These are phyloP conservation scores for Hypomyces rosellus DNA, from an alignment of 2,329 filamentous ascomycete genomes.

Conservation along the genomic window DNA sequence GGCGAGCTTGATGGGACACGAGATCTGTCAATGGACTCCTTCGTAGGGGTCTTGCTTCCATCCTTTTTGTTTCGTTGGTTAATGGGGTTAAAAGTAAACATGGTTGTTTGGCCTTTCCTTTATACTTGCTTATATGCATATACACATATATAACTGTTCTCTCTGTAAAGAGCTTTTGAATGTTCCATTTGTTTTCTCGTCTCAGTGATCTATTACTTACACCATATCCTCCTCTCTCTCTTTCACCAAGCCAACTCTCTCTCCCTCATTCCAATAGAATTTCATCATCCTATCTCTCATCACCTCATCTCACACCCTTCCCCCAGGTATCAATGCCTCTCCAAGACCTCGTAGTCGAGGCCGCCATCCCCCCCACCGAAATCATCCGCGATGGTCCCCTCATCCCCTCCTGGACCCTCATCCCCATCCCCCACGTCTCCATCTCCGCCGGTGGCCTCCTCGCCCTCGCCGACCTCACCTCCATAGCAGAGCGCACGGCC, in stretches of 20 bases:
- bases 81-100: too few relatives aligned
- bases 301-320: neutral
- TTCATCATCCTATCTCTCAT: neutral
- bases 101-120: too few relatives aligned
- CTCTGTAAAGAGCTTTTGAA: too few relatives aligned
- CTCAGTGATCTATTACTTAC: neutral
- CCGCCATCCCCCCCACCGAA: neutral
- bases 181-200: too few relatives aligned
- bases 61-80: too few relatives aligned
- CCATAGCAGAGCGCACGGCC: constrained; percentile 49
- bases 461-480: constrained; percentile 52
- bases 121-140: too few relatives aligned
- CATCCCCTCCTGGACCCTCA: constrained; percentile 37
- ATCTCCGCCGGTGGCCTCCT: constrained; percentile 50
- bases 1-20: too few relatives aligned
- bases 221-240: neutral
- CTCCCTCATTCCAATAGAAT: too few relatives aligned
- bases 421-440: constrained; percentile 38
- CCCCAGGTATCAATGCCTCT: neutral
- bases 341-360: neutral
- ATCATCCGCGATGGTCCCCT: constrained; percentile 16
- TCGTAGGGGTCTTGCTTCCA: too few relatives aligned
- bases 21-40: too few relatives aligned
- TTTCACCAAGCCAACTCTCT: neutral
- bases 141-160: too few relatives aligned